A percentile compares a stretch with the other conserved stretches of the same genome.
These are phyloP conservation scores for Colletotrichum paranaense DNA, from an alignment of 2,329 filamentous ascomycete species.

Conservation along the genomic window DNA sequence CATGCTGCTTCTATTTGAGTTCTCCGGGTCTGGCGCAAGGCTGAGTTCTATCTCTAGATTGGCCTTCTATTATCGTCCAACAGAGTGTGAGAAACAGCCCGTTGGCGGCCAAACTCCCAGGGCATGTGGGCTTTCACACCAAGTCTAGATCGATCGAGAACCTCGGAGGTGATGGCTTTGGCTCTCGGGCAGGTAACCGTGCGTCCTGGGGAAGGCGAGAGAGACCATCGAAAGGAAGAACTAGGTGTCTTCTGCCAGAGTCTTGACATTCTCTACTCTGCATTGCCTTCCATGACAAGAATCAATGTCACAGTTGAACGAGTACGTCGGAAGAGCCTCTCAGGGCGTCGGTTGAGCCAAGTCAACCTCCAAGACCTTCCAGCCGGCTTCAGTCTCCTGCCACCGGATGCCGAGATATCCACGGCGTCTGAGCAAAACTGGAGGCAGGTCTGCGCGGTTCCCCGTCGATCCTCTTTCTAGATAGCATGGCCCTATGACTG, in stretches of 20 bases:
- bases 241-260: constrained; percentile 36
- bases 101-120: neutral
- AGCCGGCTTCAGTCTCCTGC: constrained; percentile 38
- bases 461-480: neutral
- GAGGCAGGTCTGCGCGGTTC: neutral
- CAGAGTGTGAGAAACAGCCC: constrained; percentile 42
- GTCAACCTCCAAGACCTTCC: constrained; percentile 35
- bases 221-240: constrained; percentile 12
- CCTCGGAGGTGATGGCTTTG: constrained; percentile 45
- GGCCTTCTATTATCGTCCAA: constrained; percentile 45
- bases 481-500: neutral
- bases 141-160: constrained; percentile 41
- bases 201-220: constrained; percentile 34
- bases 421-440: constrained; percentile 35
- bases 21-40: constrained; percentile 26
- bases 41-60: constrained; percentile 40
- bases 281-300: constrained; percentile 38
- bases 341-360: constrained; percentile 40
- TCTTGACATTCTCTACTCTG: constrained; percentile 38
- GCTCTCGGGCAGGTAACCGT: constrained; percentile 41
- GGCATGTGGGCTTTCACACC: constrained; percentile 25
- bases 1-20: constrained; percentile 42
- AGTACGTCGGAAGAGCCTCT: constrained; percentile 41
- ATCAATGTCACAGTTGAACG: constrained; percentile 42
- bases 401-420: constrained; percentile 38